Evolutionary conservation across 352 stramenopile genomes (phyloP).

Genomic region (Phytophthora sojae): DNA sequence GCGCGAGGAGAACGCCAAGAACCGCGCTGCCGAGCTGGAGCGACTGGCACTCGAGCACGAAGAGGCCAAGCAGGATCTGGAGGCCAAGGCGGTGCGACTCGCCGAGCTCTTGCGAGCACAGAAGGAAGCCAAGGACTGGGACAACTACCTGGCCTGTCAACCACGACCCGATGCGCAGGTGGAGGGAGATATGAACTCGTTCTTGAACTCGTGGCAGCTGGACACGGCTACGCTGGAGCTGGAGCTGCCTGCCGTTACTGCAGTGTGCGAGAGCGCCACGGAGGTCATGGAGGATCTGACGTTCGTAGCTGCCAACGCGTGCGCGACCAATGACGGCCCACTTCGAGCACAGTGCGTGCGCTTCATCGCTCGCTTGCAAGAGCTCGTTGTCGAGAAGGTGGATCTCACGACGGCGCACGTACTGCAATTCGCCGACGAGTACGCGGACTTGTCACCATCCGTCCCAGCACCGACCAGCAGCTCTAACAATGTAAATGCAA

Average conservation of each 20-base stretch:
- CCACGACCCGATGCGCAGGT: constrained; percentile 68
- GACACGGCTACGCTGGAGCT: constrained; percentile 58
- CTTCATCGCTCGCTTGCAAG: constrained; percentile 63
- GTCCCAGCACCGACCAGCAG: constrained; percentile 8
- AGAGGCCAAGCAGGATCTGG: constrained; percentile 55
- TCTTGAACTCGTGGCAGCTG: constrained; percentile 79
- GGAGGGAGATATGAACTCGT: constrained; percentile 85
- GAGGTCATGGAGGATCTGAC: constrained; percentile 70
- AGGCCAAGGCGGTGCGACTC: constrained; percentile 68
- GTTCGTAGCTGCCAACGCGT: constrained; percentile 62
- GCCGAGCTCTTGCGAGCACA: constrained; percentile 63
- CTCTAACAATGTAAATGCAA: constrained; percentile 33
- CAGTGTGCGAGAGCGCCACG: constrained; percentile 60
- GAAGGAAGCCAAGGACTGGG: constrained; percentile 79
- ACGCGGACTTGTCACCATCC: constrained; percentile 53
- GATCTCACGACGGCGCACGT: constrained; percentile 71
- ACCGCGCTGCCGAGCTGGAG: constrained; percentile 71
- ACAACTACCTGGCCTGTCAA: constrained; percentile 81
- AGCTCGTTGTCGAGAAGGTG: constrained; percentile 70
- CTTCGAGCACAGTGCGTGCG: constrained; percentile 47
- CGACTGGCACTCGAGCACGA: constrained; percentile 63
- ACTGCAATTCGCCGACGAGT: constrained; percentile 81
- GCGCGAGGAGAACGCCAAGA: constrained; percentile 70
- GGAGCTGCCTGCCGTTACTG: constrained; percentile 45
- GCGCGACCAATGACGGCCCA: constrained; percentile 58